phyloP scores from a whole-genome alignment of 2,329 filamentous ascomycete species.

The Hypoxylon sp. region DNA sequence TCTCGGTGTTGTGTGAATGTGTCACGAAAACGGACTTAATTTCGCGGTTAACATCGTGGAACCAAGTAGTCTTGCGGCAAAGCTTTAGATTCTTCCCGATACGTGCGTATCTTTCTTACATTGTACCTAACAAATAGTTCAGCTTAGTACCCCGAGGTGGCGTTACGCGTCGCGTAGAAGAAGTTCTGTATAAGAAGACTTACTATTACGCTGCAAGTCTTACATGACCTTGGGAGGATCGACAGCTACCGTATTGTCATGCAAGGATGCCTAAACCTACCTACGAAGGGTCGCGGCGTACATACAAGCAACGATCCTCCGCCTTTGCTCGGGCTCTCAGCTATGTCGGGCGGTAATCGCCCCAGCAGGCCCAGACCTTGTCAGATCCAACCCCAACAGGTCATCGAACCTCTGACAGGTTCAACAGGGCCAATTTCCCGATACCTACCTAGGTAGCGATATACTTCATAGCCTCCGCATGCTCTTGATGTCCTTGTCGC shows the following conservation, averaged over 20 bases:
- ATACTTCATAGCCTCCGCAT: neutral
- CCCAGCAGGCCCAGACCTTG: too few species aligned
- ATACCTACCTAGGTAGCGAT: neutral
- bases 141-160: neutral
- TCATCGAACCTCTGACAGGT: too few species aligned
- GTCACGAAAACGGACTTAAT: neutral
- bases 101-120: neutral
- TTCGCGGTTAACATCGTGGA: neutral
- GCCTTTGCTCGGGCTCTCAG: too few species aligned
- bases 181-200: neutral
- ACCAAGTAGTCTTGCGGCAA: neutral
- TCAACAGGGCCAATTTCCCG: too few species aligned
- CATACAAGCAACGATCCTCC: too few species aligned
- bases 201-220: too few species aligned
- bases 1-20: neutral
- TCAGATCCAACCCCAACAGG: too few species aligned
- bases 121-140: neutral
- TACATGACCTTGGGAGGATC: too few species aligned
- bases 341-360: too few species aligned
- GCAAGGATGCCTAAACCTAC: too few species aligned
- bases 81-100: neutral
- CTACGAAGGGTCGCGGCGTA: too few species aligned
- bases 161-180: neutral
- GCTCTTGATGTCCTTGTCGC: neutral
- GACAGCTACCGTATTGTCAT: too few species aligned